Evolutionary conservation across 169 alveolate species (phyloP), one percentile per base, ranked within the genome.

Genomic region (Pseudocohnilembus persalinus): DNA sequence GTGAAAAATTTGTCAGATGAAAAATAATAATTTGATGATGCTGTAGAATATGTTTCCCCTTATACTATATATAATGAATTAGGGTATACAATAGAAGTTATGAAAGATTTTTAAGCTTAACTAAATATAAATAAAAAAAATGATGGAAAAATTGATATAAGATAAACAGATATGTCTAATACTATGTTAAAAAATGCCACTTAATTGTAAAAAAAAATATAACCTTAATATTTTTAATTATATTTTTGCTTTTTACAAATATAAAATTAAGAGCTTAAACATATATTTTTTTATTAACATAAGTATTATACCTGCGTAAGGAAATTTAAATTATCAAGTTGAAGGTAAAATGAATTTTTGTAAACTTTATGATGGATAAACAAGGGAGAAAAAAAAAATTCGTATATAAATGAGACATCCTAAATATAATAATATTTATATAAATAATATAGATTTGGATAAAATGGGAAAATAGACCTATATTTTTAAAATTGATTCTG

Each of bases 11-110:
- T 49, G 26, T 11, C 4, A 49, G 20, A 49, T 11, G 68, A 49
- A 49, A 49, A 49, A 49, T 11, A 49, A 49, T 11, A 49, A n/a
- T 49, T 31, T 49, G 73, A 34, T n/a, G 84, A 79, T 24, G 35
- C 74, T 16, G 63, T 79, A 35, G 84, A 79, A 63, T 79, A 79
- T 29, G 84, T 79, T 0, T 79, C 84, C 63, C 84, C 84, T 26
- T 79, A 79, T 49, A 79, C 84, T 16, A 79, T 79, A 0, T 26
- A 73, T 29, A 79, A 79, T 30, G 84, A 79, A 25, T 79, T 79
- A 63, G 84, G 84, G 29, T 79, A 79, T 79, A 31, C 76, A 1
- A 79, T 79, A 16, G 65, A 64, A 49, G 64, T 79, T 29, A 11
- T 20, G 4, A 49, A 49, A 49, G 68, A 49, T 49, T 11, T 49